Percentiles rank a stretch among this genome's conserved stretches.
phyloP scores from a whole-genome alignment of 2,329 filamentous ascomycete species.

The Nannizziopsis arthrosporioides region DNA sequence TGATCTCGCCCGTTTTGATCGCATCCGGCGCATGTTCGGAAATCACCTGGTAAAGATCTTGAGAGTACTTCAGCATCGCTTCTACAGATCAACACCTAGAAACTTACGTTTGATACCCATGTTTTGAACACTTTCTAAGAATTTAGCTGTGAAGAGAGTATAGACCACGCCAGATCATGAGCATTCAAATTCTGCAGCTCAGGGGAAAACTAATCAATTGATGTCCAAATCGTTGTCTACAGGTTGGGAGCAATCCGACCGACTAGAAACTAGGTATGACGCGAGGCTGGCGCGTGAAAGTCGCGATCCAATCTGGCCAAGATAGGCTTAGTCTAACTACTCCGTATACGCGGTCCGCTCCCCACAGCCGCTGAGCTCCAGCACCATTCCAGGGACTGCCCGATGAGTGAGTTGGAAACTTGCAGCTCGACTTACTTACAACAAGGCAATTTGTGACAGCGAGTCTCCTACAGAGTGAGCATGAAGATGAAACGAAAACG shows the following conservation, averaged over 20 bases:
- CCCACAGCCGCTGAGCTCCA: not conserved
- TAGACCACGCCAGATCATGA: not conserved
- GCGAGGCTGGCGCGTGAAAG: not conserved
- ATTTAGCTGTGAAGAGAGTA: not conserved
- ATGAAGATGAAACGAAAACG: too few relatives aligned
- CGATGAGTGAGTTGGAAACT: too few relatives aligned
- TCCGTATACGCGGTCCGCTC: not conserved
- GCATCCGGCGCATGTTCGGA: constrained; percentile 90
- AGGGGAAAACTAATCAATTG: not conserved
- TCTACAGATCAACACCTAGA: not conserved
- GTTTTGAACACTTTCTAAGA: not conserved
- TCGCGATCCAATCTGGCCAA: constrained; percentile 8
- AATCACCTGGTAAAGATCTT: constrained; percentile 65
- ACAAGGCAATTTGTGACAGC: too few relatives aligned
- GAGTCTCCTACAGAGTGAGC: too few relatives aligned
- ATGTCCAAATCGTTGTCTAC: not conserved
- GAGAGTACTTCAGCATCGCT: not conserved
- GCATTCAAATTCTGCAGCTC: not conserved
- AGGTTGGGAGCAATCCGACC: not conserved
- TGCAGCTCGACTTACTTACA: too few relatives aligned
- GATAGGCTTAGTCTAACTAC: constrained; percentile 7
- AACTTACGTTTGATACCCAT: constrained; percentile 44
- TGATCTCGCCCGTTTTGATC: constrained; percentile 94
- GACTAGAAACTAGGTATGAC: not conserved
- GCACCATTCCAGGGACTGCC: not conserved